Evolutionary conservation across 306 rosid genomes (phyloP), one percentile per base, ranked within the genome.

Genomic region (Trifolium repens): DNA sequence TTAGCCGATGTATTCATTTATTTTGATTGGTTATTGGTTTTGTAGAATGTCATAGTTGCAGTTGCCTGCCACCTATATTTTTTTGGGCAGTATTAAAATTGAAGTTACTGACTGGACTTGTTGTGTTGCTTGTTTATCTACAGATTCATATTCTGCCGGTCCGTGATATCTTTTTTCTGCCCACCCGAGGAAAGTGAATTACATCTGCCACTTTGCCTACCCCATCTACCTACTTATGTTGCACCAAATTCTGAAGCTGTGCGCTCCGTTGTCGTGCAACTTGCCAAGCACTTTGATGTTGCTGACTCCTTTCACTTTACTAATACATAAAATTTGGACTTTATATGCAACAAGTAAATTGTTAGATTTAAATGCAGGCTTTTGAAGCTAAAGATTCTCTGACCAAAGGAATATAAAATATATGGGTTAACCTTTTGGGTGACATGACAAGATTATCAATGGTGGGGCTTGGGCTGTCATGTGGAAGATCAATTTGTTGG

Each of bases 61-160:
- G 50, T 75, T 26, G 16, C 43, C 69, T 73, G 34, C 37, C 37
- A 59, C 50, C 55, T 80, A 57, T 71, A 44, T 46, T 46, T 66
- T 42, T 24, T 57, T 34, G 11, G 19, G 49, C 19, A 24, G 16
- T 35, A 22, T 40, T 71, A 55, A 44, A 69, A 59, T 16, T 58
- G 40, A 47, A 59, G n/a, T 80, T 76, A 32, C 70, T 71, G 67
- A 68, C 35, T 63, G 44, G 62, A 78, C 9, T 19, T 80, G 50
- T 47, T 67, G 46, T 73, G 58, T 63, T 70, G 49, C 55, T 76
- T 70, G 39, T 76, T 77, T 58, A 35, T 85, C 80, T 83, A 67
- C 98, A 96, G 97, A 92, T 96, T 90, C 88, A 90, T 96, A 69
- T 90, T 96, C 81, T 96, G 97, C 86, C 91, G 93, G 81, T 80